Base-by-base conservation (phyloP, 805 yeast species). In the Monosporozyma solicola region DNA sequence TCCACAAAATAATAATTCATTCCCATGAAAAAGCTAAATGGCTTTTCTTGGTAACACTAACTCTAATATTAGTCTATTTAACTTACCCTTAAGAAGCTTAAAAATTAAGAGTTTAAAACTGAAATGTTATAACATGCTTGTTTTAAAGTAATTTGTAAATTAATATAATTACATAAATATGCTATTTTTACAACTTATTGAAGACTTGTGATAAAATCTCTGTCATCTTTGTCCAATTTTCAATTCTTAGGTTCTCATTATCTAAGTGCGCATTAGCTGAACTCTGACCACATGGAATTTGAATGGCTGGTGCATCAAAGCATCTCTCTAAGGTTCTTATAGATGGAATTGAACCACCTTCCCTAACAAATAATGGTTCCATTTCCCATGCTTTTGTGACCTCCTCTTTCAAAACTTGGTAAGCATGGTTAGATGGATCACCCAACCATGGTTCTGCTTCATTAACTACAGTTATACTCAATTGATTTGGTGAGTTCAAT, bases 381-480 rank as follows among this genome's bases (percentile, higher is more conserved):
- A 74, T 71, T 0, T 79, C 81, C 99, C 99, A 92, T 52, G 83
- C 87, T 3, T 72, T 67, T 44, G 73, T 70, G 33, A 92, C 73
- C 50, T 86, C 88, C 25, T 79, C 72, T 52, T 77, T 74, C 37
- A 94, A 72, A 8, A 85, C 75, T 60, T 80, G 76, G 66, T 87
- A 94, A 1, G 91, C 88, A 45, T 75, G 76, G 62, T 87, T 90
- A 13, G 74, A 69, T 13, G 91, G 85, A 60, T 94, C 90, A 4
- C 97, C 98, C 9, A 92, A 72, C 99, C 99, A 92, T 2, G 97
- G 95, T 61, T 91, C 97, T 0, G 96, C 96, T 63, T 86, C 92
- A 62, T 89, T 90, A 54, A 83, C 76, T 44, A 91, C 76, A 25
- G 77, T 73, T 22, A 91, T 71, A 11, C 70, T 66, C 39, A 92